Evolutionary conservation across 106 monocot genomes (phyloP).

Genomic region (Vanilla planifolia): DNA sequence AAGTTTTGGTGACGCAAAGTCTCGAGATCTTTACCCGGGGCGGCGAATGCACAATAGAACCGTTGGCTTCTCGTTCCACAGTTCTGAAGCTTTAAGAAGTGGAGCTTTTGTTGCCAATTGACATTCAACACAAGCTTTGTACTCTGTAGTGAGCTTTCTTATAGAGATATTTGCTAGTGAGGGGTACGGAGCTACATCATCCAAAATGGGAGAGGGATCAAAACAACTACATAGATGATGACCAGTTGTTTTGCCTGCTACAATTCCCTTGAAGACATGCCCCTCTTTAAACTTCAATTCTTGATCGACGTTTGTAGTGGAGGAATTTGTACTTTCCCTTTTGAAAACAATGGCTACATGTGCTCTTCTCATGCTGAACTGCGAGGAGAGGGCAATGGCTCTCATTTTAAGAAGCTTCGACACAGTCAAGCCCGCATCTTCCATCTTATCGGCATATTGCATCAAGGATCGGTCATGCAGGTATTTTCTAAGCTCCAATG

Average conservation of each 20-base stretch:
- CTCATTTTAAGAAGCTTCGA: constrained; percentile 19
- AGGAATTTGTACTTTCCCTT: constrained; percentile 3
- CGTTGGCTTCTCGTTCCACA: constrained; percentile 30
- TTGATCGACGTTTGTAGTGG: constrained; percentile 7
- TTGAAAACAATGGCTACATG: constrained; percentile 23
- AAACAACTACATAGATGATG: constrained; percentile 23
- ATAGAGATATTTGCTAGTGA: constrained; percentile 28
- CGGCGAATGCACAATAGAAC: constrained; percentile 28
- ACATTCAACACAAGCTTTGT: constrained; percentile 23
- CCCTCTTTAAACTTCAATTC: constrained; percentile 18
- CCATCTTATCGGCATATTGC: constrained; percentile 36
- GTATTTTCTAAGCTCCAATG: constrained; percentile 34
- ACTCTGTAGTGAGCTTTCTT: constrained; percentile 30
- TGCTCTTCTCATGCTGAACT: constrained; percentile 33
- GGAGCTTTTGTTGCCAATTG: constrained; percentile 14
- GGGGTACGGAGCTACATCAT: constrained; percentile 27
- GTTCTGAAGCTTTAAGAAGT: constrained; percentile 31
- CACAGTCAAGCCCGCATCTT: constrained; percentile 21
- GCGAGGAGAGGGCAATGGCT: constrained; percentile 23
- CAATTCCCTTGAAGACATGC: constrained; percentile 30
- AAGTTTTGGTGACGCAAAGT: background rate
- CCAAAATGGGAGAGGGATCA: constrained; percentile 17
- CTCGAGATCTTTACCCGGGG: constrained; percentile 22
- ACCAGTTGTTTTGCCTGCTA: constrained; percentile 23
- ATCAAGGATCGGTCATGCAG: constrained; percentile 31